phyloP scores from a whole-genome alignment of 2,329 filamentous ascomycete species.

The Colletotrichum gigasporum region DNA sequence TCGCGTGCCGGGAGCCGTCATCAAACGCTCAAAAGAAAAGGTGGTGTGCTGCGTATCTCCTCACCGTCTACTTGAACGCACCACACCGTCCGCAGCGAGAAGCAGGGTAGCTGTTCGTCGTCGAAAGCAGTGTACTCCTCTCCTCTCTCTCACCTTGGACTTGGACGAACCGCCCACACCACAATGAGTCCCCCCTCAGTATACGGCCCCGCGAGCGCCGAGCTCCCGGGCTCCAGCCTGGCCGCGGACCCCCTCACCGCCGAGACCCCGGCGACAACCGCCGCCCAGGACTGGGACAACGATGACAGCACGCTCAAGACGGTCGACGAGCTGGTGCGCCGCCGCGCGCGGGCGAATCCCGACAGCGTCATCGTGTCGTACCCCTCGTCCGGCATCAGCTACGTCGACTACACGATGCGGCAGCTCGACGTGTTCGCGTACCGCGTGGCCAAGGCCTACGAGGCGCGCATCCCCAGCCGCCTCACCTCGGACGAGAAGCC shows the following conservation, averaged over 20 bases:
- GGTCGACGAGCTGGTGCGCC: slow-evolving; percentile 38
- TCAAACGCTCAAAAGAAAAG: slow-evolving; percentile 11
- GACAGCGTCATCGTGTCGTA: slow-evolving; percentile 51
- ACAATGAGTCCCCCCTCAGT: slow-evolving; percentile 31
- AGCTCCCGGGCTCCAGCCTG: slow-evolving; percentile 16
- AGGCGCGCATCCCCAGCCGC: slow-evolving; percentile 34
- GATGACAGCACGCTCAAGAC: slow-evolving; percentile 37
- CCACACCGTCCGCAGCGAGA: not conserved
- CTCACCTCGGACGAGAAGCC: slow-evolving; percentile 37
- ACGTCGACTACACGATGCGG: slow-evolving; percentile 55
- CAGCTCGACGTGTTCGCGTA: slow-evolving; percentile 53
- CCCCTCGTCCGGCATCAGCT: slow-evolving; percentile 51
- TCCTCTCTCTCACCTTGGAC: not conserved
- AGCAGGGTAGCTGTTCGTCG: slow-evolving; percentile 9
- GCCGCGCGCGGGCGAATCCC: slow-evolving; percentile 39
- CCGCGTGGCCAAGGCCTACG: slow-evolving; percentile 38
- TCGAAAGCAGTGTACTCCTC: not conserved
- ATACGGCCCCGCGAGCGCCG: slow-evolving; percentile 28
- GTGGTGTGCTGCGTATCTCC: not conserved
- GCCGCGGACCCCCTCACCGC: not conserved
- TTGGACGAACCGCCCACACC: slow-evolving; percentile 17
- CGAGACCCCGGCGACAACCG: not conserved
- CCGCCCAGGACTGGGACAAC: not conserved
- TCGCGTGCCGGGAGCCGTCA: not conserved
- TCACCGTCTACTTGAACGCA: not conserved